Percentiles rank a stretch among this genome's conserved stretches.
Conservation (phyloP, 2,329 filamentous ascomycete species). For the Xylariaceae sp. region DNA sequence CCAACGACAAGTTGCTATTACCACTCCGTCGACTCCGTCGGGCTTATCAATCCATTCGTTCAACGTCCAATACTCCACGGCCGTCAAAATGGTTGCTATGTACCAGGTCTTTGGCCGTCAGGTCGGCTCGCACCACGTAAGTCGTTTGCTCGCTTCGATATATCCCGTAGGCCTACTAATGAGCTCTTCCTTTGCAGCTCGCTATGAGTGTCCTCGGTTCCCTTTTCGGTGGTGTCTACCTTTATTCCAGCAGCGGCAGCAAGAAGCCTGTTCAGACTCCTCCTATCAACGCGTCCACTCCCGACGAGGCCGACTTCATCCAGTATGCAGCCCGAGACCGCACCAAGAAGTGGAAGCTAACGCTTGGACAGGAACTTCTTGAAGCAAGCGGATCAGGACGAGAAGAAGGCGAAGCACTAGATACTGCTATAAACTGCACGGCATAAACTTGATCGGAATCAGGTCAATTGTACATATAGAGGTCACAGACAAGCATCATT, state of each 20-base stretch:
- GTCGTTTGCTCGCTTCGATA: slow-evolving; percentile 30
- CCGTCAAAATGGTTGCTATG: slow-evolving; percentile 44
- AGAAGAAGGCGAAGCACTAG: slow-evolving; percentile 44
- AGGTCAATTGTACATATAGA: slow-evolving; percentile 33
- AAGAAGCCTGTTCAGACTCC: slow-evolving; percentile 44
- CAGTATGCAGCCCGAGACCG: slow-evolving; percentile 44
- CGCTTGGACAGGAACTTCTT: slow-evolving; percentile 43
- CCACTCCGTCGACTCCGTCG: slow-evolving; percentile 22
- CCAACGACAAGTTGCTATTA: slow-evolving; percentile 19
- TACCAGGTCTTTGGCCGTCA: slow-evolving; percentile 57
- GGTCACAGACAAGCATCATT: slow-evolving; percentile 26
- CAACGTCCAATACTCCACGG: slow-evolving; percentile 27
- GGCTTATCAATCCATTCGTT: slow-evolving; percentile 19
- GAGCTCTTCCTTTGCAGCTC: slow-evolving; percentile 40
- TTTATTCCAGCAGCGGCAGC: slow-evolving; percentile 43
- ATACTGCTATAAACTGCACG: slow-evolving; percentile 13
- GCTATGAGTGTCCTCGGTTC: slow-evolving; percentile 53
- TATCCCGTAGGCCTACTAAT: slow-evolving; percentile 17
- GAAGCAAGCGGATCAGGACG: slow-evolving; percentile 40
- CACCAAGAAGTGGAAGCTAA: slow-evolving; percentile 24
- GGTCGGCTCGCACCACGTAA: slow-evolving; percentile 58
- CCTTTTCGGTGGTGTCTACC: slow-evolving; percentile 48
- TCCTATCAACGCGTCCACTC: slow-evolving; percentile 58
- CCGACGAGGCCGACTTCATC: slow-evolving; percentile 62
- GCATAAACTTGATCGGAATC: slow-evolving; percentile 19